Conservation (phyloP, 345 rosid genomes). For the Citrus trifoliata region DNA sequence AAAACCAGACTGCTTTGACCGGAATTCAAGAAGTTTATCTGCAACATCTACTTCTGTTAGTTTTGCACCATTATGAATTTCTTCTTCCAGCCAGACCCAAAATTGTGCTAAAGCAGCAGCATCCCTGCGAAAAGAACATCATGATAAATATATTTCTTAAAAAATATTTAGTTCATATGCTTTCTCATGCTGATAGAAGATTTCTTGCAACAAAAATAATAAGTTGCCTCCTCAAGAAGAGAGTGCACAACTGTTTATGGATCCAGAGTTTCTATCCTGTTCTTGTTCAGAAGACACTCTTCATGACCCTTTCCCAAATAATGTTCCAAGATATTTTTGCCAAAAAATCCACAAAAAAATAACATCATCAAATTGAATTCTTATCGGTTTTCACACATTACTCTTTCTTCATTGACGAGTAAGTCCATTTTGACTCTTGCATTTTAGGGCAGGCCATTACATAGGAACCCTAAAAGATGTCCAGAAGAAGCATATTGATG, state of each 20-base stretch:
- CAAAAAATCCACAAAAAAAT: not conserved
- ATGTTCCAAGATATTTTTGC: not conserved
- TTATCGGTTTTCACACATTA: not conserved
- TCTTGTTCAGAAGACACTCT: not conserved
- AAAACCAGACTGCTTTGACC: conserved; percentile 77
- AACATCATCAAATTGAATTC: not conserved
- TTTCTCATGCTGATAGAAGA: not conserved
- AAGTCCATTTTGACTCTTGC: not conserved
- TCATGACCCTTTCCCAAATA: not conserved
- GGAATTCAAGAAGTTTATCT: conserved; percentile 80
- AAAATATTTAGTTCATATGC: not conserved
- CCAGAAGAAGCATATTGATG: not conserved
- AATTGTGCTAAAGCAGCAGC: conserved; percentile 91
- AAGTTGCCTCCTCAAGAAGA: not conserved
- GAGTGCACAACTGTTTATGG: not conserved
- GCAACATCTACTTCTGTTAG: conserved; percentile 91
- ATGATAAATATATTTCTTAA: not conserved
- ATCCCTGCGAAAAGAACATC: conserved; percentile 54
- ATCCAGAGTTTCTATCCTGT: not conserved
- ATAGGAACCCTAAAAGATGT: not conserved
- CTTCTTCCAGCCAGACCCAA: conserved; percentile 93
- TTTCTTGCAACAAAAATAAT: not conserved
- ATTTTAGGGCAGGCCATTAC: not conserved
- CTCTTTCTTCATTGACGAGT: not conserved
- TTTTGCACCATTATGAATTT: conserved; percentile 52